phyloP scores from a whole-genome alignment of 495 filamentous ascomycete genomes.

The Neurospora sp. region DNA sequence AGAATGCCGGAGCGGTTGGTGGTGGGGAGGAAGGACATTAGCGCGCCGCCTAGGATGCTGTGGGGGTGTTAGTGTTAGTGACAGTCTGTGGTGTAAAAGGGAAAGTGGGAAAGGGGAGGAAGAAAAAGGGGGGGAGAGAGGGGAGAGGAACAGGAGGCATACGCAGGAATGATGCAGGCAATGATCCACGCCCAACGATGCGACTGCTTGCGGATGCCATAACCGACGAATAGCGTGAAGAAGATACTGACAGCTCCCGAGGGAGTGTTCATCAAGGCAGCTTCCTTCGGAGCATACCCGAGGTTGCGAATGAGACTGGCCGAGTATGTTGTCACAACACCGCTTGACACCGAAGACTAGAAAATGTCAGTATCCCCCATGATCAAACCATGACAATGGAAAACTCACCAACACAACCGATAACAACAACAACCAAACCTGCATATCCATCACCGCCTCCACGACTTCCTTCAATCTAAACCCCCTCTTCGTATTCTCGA shows the following conservation, averaged over 20 bases:
- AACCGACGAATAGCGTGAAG: conserved; percentile 43
- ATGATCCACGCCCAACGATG: conserved; percentile 28
- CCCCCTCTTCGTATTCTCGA: conserved; percentile 34
- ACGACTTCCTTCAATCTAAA: conserved; percentile 35
- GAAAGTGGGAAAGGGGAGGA: too few species aligned
- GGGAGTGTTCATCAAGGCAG: conserved; percentile 52
- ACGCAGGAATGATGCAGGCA: conserved; percentile 25
- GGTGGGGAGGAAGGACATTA: conserved; percentile 48
- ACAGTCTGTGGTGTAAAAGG: too few species aligned
- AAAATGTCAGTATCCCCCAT: background rate
- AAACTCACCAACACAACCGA: conserved; percentile 18
- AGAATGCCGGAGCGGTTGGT: conserved; percentile 40
- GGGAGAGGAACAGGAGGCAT: background rate
- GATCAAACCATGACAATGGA: too few species aligned
- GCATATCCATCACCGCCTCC: conserved; percentile 26
- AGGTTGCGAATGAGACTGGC: conserved; percentile 48
- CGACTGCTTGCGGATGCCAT: conserved; percentile 21
- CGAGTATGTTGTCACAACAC: conserved; percentile 53
- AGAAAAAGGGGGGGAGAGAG: too few species aligned
- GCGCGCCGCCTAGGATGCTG: conserved; percentile 43
- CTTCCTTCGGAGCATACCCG: conserved; percentile 40
- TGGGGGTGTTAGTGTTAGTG: background rate
- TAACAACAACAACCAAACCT: conserved; percentile 25
- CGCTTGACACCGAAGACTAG: conserved; percentile 42
- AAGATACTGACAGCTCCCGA: conserved; percentile 46